These are phyloP conservation scores for Penicillium sp. DNA, from an alignment of 2,329 filamentous ascomycete species.

Conservation along the genomic window DNA sequence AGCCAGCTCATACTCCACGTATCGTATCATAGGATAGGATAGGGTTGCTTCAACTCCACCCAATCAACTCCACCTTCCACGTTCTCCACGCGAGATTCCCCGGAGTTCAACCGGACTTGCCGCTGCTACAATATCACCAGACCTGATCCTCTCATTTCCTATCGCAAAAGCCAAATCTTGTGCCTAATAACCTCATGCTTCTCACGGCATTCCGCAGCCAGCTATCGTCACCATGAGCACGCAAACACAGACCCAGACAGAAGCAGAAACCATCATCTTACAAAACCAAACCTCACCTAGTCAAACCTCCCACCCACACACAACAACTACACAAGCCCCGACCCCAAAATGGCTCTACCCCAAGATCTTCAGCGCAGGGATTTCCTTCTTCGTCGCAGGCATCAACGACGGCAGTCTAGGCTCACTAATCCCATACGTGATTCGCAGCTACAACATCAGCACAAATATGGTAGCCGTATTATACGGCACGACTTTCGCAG, in stretches of 20 bases:
- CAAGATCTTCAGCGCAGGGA: slow-evolving; percentile 60
- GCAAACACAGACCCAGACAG: slow-evolving; percentile 3
- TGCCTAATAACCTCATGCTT: neutral
- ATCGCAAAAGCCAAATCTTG: neutral
- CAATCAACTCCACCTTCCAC: neutral
- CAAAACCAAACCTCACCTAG: slow-evolving; percentile 3
- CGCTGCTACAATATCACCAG: neutral
- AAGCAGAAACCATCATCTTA: slow-evolving; percentile 13
- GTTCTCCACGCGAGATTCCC: neutral
- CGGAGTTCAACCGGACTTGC: neutral
- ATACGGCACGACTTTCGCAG: slow-evolving; percentile 61
- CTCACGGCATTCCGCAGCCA: neutral
- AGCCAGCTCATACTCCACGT: neutral
- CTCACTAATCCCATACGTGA: slow-evolving; percentile 65
- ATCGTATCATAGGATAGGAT: too few species aligned
- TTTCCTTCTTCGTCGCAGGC: slow-evolving; percentile 69
- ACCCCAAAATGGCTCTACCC: slow-evolving; percentile 31
- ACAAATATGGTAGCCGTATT: slow-evolving; percentile 58
- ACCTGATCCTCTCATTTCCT: neutral
- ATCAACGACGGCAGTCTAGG: slow-evolving; percentile 69
- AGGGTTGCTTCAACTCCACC: neutral
- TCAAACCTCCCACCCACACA: neutral
- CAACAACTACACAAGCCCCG: neutral
- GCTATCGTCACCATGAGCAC: slow-evolving; percentile 9
- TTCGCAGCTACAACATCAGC: slow-evolving; percentile 59